Evolutionary conservation across 1,284 basidiomycete species (phyloP).

Genomic region (Mrakiaceae sp.): DNA sequence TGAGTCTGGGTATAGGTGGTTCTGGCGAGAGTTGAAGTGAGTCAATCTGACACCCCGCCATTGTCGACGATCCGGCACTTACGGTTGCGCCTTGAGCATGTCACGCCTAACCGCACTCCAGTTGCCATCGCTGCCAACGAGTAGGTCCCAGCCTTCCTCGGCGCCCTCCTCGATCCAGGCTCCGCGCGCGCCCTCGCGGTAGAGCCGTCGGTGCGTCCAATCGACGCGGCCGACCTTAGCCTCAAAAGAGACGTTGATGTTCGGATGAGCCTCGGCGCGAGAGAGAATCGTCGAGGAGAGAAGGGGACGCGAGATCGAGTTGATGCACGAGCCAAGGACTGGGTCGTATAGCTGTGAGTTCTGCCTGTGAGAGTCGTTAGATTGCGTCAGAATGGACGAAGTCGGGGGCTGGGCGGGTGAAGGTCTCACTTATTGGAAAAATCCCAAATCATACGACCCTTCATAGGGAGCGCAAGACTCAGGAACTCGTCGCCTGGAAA

Average conservation of each 20-base stretch:
- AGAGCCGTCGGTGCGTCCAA: conserved; percentile 37
- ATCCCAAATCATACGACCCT: conserved; percentile 88
- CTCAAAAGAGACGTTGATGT: conserved; percentile 62
- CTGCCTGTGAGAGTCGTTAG: conserved; percentile 25
- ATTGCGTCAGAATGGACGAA: background rate
- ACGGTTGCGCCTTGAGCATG: conserved; percentile 83
- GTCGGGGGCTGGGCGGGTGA: background rate
- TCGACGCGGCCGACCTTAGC: conserved; percentile 78
- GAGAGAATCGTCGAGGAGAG: conserved; percentile 76
- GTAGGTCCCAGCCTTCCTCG: conserved; percentile 56
- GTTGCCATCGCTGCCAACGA: conserved; percentile 80
- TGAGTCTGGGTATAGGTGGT: conserved; percentile 44
- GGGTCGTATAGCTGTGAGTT: conserved; percentile 80
- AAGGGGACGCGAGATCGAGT: conserved; percentile 79
- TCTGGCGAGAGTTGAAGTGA: background rate
- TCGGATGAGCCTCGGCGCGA: conserved; percentile 50
- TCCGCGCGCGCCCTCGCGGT: conserved; percentile 12
- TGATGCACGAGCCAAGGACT: conserved; percentile 57
- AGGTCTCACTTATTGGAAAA: conserved; percentile 41
- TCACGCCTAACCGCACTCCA: conserved; percentile 74
- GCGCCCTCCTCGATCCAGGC: conserved; percentile 21
- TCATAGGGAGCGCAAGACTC: conserved; percentile 79
- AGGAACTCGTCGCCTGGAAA: conserved; percentile 55
- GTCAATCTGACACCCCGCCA: background rate
- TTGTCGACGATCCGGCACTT: conserved; percentile 30